Base-by-base conservation (phyloP, 805 yeast species). In the Kodamaea neixiangensis region DNA sequence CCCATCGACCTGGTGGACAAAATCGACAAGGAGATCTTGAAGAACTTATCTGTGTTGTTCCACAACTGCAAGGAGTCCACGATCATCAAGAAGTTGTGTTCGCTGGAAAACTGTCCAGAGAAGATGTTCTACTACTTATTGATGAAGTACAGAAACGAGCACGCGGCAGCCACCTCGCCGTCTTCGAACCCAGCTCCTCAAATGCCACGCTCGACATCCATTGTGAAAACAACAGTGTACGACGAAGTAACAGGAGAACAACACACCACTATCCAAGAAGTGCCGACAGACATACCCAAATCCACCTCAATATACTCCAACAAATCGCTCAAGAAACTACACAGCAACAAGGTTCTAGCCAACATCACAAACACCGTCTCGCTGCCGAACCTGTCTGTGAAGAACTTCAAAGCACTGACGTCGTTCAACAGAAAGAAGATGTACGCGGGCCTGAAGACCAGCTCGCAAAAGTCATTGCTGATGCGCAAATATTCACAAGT, bases 101-200 rank as follows among this genome's bases (percentile, higher is more conserved):
- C 82, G 7, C 71, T 79, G 0, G 80, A 76, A 20, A 81, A 86
- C 20, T 86, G 83, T 59, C 78, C 91, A 0, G 96, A 89, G 59
- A 89, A 89, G 73, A 83, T 89, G 43, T 86, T 89, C 60, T 89
- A 89, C 68, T 87, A 87, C 56, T 68, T 90, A 41, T 72, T 89
- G 55, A 72, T 83, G 73, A 81, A 87, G 57, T 90, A 89, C 66
- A 77, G 94, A 54, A 81, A 80, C 54, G 91, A 86, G 51, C 93
- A 87, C 34, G 69, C 63, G 33, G 64, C 58, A 34, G 61, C 62
- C n/a, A 61, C 58, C 10, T 37, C 41, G 20, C 46, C 35, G 60
- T 49, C 31, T 50, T 59, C 14, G 61, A 63, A 51, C 66, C 64
- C 39, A 49, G 69, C 11, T 6, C 44, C 34, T 3, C 19, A 25